Evolutionary conservation across 208 protist genomes (phyloP).

Genomic region (Crithidia expoeki): DNA sequence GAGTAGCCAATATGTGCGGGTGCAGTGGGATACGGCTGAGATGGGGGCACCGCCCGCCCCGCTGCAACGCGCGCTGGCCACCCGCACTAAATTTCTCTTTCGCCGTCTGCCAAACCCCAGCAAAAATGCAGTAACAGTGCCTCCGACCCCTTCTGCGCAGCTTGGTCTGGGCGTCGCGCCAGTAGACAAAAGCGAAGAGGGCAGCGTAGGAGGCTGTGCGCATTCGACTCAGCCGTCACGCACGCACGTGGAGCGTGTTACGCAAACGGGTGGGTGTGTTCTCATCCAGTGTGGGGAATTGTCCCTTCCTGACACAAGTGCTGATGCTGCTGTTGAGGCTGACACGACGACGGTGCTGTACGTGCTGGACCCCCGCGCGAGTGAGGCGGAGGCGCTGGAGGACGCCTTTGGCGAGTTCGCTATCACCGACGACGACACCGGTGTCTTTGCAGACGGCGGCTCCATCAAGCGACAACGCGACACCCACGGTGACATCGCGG

Average conservation of each 20-base stretch:
- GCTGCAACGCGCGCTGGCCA: conserved; percentile 19
- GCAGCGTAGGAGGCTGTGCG: not conserved
- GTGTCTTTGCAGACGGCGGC: too few species aligned
- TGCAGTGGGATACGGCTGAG: conserved; percentile 34
- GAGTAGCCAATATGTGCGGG: conserved; percentile 28
- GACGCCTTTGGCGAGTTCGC: conserved; percentile 33
- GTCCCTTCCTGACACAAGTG: not conserved
- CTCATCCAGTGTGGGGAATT: conserved; percentile 27
- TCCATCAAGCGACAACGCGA: conserved; percentile 15
- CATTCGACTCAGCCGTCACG: not conserved
- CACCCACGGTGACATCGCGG: not conserved
- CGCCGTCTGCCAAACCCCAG: conserved; percentile 17
- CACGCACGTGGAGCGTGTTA: conserved; percentile 24
- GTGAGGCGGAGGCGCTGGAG: conserved; percentile 20
- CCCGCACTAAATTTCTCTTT: conserved; percentile 23
- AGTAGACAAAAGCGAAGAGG: not conserved
- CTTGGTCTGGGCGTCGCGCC: too few species aligned
- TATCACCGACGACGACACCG: conserved; percentile 20
- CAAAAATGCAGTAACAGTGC: not conserved
- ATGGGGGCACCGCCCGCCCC: conserved; percentile 28
- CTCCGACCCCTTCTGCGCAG: not conserved
- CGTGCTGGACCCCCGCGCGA: conserved; percentile 22
- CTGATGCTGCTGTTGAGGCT: not conserved
- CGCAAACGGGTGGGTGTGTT: conserved; percentile 14
- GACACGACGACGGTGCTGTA: conserved; percentile 20